Percentiles rank a stretch among this genome's conserved stretches.
phyloP scores from a whole-genome alignment of 306 rosid genomes.

The Cucurbita argyrosperma region DNA sequence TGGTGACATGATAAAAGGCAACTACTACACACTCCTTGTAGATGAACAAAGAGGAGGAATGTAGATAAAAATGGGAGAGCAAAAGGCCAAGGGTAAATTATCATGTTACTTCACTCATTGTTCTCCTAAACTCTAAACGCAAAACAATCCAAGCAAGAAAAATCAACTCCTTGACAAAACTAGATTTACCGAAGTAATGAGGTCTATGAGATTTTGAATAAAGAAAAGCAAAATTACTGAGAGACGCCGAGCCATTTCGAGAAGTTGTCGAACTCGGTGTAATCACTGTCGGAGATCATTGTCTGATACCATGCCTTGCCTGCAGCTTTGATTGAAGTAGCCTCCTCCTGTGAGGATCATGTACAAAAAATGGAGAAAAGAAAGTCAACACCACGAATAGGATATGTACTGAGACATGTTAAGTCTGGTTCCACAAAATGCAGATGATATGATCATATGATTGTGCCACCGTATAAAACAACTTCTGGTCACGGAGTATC shows the following conservation, averaged over 20 bases:
- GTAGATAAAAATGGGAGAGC: background rate
- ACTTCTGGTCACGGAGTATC: background rate
- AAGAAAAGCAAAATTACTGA: constrained; percentile 14
- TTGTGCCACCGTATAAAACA: too few relatives aligned
- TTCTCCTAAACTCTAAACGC: background rate
- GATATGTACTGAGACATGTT: background rate
- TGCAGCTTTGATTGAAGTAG: constrained; percentile 16
- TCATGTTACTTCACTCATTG: constrained; percentile 2
- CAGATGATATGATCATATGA: background rate
- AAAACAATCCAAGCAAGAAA: background rate
- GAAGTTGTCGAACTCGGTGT: constrained; percentile 28
- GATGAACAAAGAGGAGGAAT: background rate
- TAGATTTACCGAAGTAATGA: constrained; percentile 3
- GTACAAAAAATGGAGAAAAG: background rate
- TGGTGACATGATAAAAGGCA: background rate
- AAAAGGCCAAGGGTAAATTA: background rate
- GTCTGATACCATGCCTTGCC: constrained; percentile 29
- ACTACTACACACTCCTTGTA: background rate
- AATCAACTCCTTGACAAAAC: background rate
- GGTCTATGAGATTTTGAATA: constrained; percentile 1
- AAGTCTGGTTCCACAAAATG: background rate
- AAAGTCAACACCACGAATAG: background rate
- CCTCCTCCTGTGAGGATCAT: constrained; percentile 14
- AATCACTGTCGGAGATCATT: constrained; percentile 29
- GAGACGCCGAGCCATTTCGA: constrained; percentile 23